Conservation (phyloP, 352 stramenopile genomes). For the Phytophthora multivora region DNA sequence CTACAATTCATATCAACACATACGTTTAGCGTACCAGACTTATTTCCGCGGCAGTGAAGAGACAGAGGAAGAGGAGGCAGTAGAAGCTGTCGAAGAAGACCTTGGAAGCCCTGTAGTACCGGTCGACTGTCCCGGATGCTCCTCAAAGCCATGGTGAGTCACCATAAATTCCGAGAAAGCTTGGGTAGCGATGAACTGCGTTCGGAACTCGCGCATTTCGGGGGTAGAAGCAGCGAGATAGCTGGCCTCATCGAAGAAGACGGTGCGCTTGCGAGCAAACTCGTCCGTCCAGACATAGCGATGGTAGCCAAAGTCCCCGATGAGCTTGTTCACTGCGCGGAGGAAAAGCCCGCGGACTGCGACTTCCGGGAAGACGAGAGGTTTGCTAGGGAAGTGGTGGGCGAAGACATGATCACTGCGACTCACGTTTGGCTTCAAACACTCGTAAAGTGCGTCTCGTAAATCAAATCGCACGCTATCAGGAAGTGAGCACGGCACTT, state of each 20-base stretch:
- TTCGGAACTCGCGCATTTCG: constrained; percentile 83
- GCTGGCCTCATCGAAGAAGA: constrained; percentile 88
- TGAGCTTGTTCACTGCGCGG: constrained; percentile 64
- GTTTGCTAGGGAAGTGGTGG: constrained; percentile 68
- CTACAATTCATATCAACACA: constrained; percentile 26
- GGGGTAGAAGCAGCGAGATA: constrained; percentile 78
- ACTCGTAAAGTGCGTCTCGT: constrained; percentile 61
- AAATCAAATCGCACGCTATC: constrained; percentile 52
- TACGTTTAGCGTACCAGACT: constrained; percentile 10
- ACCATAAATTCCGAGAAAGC: constrained; percentile 88
- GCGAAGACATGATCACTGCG: constrained; percentile 76
- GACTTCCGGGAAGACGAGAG: constrained; percentile 74
- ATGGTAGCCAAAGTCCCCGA: constrained; percentile 86
- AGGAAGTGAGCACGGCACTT: constrained; percentile 58
- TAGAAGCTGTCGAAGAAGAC: constrained; percentile 23
- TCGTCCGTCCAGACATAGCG: constrained; percentile 87
- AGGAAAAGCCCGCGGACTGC: constrained; percentile 75
- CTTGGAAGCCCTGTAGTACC: constrained; percentile 1
- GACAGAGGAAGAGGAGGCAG: constrained; percentile 23
- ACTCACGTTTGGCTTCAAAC: constrained; percentile 72
- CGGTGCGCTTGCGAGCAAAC: constrained; percentile 73
- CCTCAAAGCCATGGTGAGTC: constrained; percentile 82
- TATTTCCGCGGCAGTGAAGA: constrained; percentile 27
- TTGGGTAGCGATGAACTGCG: constrained; percentile 84
- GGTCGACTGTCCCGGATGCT: constrained; percentile 41